These are phyloP conservation scores for Phlebiopsis gigantea DNA, from an alignment of 768 basidiomycete genomes.

Conservation along the genomic window DNA sequence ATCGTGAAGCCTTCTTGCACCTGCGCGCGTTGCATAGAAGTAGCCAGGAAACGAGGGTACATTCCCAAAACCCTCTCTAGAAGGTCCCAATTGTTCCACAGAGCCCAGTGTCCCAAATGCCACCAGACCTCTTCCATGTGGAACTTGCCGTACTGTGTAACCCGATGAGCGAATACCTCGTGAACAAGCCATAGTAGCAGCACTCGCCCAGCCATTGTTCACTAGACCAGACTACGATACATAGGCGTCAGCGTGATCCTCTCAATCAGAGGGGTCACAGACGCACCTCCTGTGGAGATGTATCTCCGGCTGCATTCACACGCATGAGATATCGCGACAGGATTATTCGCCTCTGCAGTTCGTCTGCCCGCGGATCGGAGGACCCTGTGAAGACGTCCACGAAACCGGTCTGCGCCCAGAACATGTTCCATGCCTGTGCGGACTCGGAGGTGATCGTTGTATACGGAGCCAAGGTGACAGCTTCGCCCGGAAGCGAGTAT, in stretches of 20 bases:
- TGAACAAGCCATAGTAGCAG: neutral
- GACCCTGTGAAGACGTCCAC: conserved; percentile 48
- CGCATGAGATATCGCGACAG: conserved; percentile 51
- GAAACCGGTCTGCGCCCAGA: conserved; percentile 46
- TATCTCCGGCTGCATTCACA: conserved; percentile 53
- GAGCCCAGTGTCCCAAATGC: conserved; percentile 55
- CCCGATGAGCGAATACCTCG: neutral
- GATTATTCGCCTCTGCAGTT: conserved; percentile 52
- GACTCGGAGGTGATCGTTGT: conserved; percentile 31
- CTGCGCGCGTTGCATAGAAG: conserved; percentile 42
- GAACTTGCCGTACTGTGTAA: conserved; percentile 39
- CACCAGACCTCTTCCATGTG: conserved; percentile 61
- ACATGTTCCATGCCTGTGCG: conserved; percentile 36
- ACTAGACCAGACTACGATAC: conserved; percentile 43
- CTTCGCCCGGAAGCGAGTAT: conserved; percentile 21
- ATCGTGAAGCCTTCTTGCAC: conserved; percentile 45
- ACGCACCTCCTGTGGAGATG: conserved; percentile 52
- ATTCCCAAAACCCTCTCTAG: conserved; percentile 39
- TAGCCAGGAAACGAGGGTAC: conserved; percentile 43
- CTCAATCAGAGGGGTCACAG: neutral
- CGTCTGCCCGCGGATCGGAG: conserved; percentile 43
- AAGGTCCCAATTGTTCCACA: conserved; percentile 57
- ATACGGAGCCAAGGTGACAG: conserved; percentile 19
- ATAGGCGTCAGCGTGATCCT: neutral
- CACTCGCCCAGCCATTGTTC: conserved; percentile 50